Conservation (phyloP, 139 green algal species). For the Monoraphidium neglectum region DNA sequence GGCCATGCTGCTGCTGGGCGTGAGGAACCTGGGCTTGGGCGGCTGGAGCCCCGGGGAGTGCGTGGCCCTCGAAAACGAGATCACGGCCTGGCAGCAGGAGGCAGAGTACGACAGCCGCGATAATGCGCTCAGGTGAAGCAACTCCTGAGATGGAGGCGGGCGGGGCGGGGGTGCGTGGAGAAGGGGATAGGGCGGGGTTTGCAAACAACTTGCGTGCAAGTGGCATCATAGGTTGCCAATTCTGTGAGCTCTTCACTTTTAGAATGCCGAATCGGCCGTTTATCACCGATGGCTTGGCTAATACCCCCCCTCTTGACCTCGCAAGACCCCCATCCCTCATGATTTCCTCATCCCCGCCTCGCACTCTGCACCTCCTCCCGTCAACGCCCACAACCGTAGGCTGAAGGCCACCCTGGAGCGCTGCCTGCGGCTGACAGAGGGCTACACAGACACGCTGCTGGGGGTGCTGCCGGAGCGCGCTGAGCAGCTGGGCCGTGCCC, state of each 20-base stretch:
- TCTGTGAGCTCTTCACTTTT: too few species aligned
- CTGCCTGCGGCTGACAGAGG: slow-evolving; percentile 73
- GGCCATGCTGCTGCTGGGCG: slow-evolving; percentile 70
- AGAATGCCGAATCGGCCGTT: too few species aligned
- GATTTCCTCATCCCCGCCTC: too few species aligned
- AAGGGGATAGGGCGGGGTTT: too few species aligned
- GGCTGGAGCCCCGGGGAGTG: slow-evolving; percentile 78
- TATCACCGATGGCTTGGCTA: too few species aligned
- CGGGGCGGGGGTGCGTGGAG: slow-evolving; percentile 7
- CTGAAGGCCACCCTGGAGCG: slow-evolving; percentile 87
- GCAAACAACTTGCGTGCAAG: too few species aligned
- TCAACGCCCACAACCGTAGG: slow-evolving; percentile 41
- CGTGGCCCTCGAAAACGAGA: slow-evolving; percentile 87
- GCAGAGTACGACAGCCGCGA: slow-evolving; percentile 11
- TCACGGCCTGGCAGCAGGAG: slow-evolving; percentile 78
- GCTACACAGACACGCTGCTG: slow-evolving; percentile 75
- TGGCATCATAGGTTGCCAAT: too few species aligned
- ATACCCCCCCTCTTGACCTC: too few species aligned
- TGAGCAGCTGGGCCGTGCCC: slow-evolving; percentile 61
- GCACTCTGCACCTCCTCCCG: too few species aligned
- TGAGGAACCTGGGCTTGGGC: slow-evolving; percentile 86
- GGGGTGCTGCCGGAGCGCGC: slow-evolving; percentile 51
- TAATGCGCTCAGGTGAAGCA: slow-evolving; percentile 52
- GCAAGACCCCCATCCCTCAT: too few species aligned
- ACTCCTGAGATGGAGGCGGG: neutral